These are phyloP conservation scores for Alternaria alternata DNA, from an alignment of 2,329 filamentous ascomycete genomes.

Conservation along the genomic window DNA sequence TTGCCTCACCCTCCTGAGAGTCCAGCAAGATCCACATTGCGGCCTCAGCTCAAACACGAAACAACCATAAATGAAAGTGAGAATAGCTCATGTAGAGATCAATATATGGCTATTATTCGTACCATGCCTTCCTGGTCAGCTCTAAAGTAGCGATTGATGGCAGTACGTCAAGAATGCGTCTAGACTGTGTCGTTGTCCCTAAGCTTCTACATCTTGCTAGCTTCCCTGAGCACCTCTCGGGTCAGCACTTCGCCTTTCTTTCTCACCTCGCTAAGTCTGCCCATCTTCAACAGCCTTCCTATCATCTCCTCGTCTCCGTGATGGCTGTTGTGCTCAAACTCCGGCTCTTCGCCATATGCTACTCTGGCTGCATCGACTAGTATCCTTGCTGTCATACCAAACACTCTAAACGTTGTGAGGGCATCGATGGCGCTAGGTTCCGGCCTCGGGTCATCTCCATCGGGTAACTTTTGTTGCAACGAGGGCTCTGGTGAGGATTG, in stretches of 20 bases:
- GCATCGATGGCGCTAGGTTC: constrained; percentile 53
- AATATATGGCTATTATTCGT: background rate
- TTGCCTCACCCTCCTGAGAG: background rate
- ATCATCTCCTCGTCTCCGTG: constrained; percentile 75
- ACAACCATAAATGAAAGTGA: background rate
- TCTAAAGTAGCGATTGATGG: background rate
- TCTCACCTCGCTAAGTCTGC: constrained; percentile 62
- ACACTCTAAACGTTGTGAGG: constrained; percentile 77
- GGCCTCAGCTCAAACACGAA: background rate
- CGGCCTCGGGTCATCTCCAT: constrained; percentile 35
- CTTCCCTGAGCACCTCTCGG: constrained; percentile 59
- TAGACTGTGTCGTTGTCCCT: background rate
- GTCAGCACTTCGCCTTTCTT: constrained; percentile 63
- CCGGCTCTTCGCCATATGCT: constrained; percentile 82
- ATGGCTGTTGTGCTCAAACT: constrained; percentile 77
- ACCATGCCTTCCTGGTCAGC: background rate
- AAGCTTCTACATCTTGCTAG: constrained; percentile 54
- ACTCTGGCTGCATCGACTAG: constrained; percentile 86
- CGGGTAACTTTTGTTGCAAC: constrained; percentile 11
- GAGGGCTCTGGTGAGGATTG: constrained; percentile 4
- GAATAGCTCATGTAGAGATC: background rate
- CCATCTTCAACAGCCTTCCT: constrained; percentile 62
- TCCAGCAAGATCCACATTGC: background rate
- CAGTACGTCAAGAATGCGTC: background rate
- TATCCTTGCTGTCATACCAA: constrained; percentile 93